Conservation (phyloP, 2,329 filamentous ascomycete genomes). For the Cladophialophora immunda region DNA sequence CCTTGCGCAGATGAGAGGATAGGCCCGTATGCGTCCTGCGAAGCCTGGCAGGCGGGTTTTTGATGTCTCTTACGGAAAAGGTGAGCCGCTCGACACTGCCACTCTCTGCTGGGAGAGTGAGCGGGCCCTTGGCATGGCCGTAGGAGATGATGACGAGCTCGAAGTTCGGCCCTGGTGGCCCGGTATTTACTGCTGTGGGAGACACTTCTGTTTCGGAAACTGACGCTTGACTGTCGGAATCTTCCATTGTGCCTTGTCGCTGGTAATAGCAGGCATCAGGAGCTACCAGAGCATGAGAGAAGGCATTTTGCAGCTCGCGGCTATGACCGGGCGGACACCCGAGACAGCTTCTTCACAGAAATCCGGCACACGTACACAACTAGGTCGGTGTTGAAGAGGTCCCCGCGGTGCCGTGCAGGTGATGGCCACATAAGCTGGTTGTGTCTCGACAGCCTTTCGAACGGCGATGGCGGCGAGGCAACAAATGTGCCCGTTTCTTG, state of each 20-base stretch:
- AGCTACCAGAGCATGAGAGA: background rate
- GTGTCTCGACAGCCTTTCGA: background rate
- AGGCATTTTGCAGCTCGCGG: background rate
- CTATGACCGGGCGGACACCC: background rate
- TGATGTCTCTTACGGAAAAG: constrained; percentile 32
- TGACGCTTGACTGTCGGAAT: background rate
- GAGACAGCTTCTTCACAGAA: background rate
- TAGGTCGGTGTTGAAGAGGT: background rate
- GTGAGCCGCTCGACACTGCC: constrained; percentile 27
- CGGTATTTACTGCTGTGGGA: background rate
- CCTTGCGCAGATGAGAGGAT: constrained; percentile 29
- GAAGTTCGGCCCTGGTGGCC: constrained; percentile 14
- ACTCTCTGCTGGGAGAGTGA: constrained; percentile 2
- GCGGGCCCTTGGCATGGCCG: constrained; percentile 29
- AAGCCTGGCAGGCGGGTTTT: constrained; percentile 33
- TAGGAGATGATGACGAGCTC: constrained; percentile 33
- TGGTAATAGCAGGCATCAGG: background rate
- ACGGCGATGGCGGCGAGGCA: too few relatives aligned
- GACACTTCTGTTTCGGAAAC: background rate
- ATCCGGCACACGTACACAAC: background rate
- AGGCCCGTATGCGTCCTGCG: constrained; percentile 34
- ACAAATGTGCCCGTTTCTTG: background rate
- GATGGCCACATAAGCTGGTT: background rate
- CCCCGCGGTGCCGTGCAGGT: background rate
- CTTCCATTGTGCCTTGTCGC: background rate